phyloP scores from a whole-genome alignment of 305 asterid genomes.

The Fraxinus sp. region DNA sequence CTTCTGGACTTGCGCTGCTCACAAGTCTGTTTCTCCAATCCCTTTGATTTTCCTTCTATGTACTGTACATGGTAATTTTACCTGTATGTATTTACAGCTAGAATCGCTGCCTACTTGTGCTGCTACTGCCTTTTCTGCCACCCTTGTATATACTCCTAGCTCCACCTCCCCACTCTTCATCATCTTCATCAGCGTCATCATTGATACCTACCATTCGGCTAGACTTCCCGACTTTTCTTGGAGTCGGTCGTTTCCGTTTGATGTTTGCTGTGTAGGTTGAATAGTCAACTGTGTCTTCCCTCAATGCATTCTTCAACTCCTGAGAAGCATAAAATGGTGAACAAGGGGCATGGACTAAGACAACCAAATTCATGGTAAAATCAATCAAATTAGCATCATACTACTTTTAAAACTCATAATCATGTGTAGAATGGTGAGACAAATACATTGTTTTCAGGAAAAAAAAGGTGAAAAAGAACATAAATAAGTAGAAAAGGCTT shows the following conservation, averaged over 20 bases:
- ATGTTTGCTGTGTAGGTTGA: constrained; percentile 71
- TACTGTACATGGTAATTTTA: constrained; percentile 75
- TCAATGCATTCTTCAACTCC: constrained; percentile 80
- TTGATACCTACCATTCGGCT: constrained; percentile 42
- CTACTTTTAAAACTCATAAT: neutral
- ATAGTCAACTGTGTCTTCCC: constrained; percentile 74
- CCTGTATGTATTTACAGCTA: constrained; percentile 63
- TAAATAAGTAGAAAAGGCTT: neutral
- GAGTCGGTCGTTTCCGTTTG: constrained; percentile 70
- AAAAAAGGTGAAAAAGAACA: neutral
- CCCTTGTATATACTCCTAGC: constrained; percentile 43
- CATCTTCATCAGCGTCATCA: constrained; percentile 55
- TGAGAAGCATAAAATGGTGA: constrained; percentile 22
- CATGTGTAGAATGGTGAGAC: neutral
- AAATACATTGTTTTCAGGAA: neutral
- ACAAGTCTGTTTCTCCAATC: constrained; percentile 18
- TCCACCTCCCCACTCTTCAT: constrained; percentile 65
- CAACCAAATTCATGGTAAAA: neutral
- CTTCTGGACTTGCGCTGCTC: constrained; percentile 1
- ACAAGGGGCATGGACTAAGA: neutral
- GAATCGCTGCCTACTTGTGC: constrained; percentile 62
- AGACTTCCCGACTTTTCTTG: constrained; percentile 60
- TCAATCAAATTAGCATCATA: neutral
- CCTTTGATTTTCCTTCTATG: constrained; percentile 32
- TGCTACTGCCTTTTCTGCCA: constrained; percentile 49